phyloP scores from a whole-genome alignment of 768 basidiomycete genomes.

The Boletus reticuloceps region DNA sequence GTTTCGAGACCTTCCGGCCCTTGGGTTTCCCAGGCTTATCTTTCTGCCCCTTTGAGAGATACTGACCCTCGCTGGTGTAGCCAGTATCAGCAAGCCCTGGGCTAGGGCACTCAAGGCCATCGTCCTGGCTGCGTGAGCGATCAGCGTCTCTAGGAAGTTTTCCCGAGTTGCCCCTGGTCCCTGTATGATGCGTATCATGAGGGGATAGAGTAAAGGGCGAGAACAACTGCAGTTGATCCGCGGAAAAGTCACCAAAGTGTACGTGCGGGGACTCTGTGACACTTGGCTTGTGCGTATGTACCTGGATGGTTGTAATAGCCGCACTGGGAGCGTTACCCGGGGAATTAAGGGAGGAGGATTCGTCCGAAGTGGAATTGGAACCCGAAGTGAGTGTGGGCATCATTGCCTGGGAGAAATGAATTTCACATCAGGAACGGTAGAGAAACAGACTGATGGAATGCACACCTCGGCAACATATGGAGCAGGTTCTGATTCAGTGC shows the following conservation, averaged over 20 bases:
- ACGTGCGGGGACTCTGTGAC: slow-evolving; percentile 29
- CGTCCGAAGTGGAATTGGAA: slow-evolving; percentile 43
- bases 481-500: slow-evolving; percentile 9
- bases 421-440: slow-evolving; percentile 8
- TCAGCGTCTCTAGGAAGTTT: slow-evolving; percentile 8
- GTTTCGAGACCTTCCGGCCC: slow-evolving; percentile 16
- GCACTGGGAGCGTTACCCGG: slow-evolving; percentile 19
- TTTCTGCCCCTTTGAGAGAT: slow-evolving; percentile 27
- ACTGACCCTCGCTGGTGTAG: slow-evolving; percentile 32
- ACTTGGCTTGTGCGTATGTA: slow-evolving; percentile 29
- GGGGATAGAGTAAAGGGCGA: slow-evolving; percentile 20
- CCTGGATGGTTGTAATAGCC: slow-evolving; percentile 15
- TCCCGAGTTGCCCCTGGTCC: neutral
- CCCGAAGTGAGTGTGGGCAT: slow-evolving; percentile 39
- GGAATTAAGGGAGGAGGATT: slow-evolving; percentile 35
- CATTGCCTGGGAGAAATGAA: slow-evolving; percentile 15
- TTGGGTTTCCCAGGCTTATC: slow-evolving; percentile 21
- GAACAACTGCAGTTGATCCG: slow-evolving; percentile 29
- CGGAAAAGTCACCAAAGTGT: slow-evolving; percentile 30
- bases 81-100: slow-evolving; percentile 20
- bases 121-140: slow-evolving; percentile 24
- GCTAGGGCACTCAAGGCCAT: slow-evolving; percentile 17
- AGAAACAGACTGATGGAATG: neutral
- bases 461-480: slow-evolving; percentile 31
- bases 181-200: neutral